Evolutionary conservation across 192 early-diverging fungal species (phyloP).

Genomic region (Helicostylum pulchrum): DNA sequence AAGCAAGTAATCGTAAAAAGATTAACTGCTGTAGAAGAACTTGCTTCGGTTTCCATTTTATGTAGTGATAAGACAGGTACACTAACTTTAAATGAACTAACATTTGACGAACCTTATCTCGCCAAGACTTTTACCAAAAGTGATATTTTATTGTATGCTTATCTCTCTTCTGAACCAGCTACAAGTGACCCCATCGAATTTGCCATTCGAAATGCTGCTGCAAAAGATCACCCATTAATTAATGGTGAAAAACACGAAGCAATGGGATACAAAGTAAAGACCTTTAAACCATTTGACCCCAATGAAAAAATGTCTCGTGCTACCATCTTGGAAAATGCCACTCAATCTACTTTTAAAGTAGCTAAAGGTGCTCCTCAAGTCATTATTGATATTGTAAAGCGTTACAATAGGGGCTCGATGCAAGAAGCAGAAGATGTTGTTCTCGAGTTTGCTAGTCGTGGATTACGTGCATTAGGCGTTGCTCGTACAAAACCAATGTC

Average conservation of each 20-base stretch:
- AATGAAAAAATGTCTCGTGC: conserved; percentile 66
- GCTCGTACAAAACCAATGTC: conserved; percentile 50
- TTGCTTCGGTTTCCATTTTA: conserved; percentile 67
- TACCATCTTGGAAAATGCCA: conserved; percentile 50
- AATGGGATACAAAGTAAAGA: conserved; percentile 63
- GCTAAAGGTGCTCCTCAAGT: conserved; percentile 80
- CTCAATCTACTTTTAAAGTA: conserved; percentile 51
- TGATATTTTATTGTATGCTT: conserved; percentile 65
- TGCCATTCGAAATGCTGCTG: conserved; percentile 66
- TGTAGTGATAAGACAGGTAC: conserved; percentile 75
- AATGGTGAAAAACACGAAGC: conserved; percentile 47
- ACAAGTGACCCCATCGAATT: conserved; percentile 73
- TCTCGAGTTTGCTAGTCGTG: conserved; percentile 58
- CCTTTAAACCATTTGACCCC: conserved; percentile 75
- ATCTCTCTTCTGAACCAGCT: conserved; percentile 66
- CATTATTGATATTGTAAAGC: conserved; percentile 51
- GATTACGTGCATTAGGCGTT: conserved; percentile 72
- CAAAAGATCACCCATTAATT: conserved; percentile 46
- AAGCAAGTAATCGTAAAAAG: conserved; percentile 79
- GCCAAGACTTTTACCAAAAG: conserved; percentile 38
- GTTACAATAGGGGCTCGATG: conserved; percentile 24
- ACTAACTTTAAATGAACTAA: conserved; percentile 71
- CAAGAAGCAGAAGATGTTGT: conserved; percentile 50
- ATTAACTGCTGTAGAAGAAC: conserved; percentile 76
- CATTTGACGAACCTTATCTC: conserved; percentile 70